A percentile compares a stretch with the other conserved stretches of the same genome.
Evolutionary conservation across 768 basidiomycete species (phyloP).

Genomic region (Coprinellus micaceus): DNA sequence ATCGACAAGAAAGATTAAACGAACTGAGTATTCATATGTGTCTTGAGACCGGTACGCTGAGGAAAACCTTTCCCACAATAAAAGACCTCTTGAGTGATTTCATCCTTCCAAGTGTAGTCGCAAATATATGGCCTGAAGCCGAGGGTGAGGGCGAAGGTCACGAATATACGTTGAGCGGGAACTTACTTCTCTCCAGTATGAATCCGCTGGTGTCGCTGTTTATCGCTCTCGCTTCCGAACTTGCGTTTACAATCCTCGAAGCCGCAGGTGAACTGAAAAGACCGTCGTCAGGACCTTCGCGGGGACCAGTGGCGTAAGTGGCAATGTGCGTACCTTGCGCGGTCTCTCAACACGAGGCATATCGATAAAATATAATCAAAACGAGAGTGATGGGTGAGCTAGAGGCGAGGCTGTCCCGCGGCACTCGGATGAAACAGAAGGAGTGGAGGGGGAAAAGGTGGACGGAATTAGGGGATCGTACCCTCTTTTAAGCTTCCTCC

Average conservation of each 20-base stretch:
- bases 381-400: not conserved
- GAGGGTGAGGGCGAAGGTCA: not conserved
- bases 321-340: constrained; percentile 4
- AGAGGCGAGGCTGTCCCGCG: constrained; percentile 5
- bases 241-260: constrained; percentile 38
- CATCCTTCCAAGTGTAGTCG: constrained; percentile 4
- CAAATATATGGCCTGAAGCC: constrained; percentile 49
- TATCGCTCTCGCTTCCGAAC: constrained; percentile 58
- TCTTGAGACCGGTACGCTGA: constrained; percentile 58
- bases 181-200: constrained; percentile 53
- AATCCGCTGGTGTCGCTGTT: constrained; percentile 49
- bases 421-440: constrained; percentile 8
- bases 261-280: not conserved
- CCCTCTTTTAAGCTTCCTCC: not conserved
- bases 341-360: not conserved
- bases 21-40: constrained; percentile 66
- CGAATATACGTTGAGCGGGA: not conserved
- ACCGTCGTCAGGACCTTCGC: not conserved
- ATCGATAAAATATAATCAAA: not conserved
- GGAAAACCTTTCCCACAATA: constrained; percentile 54
- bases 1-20: constrained; percentile 19
- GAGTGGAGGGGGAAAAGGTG: not conserved
- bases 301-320: not conserved
- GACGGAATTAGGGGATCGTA: not conserved
- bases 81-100: too few species aligned